Conservation (phyloP, 2,329 filamentous ascomycete genomes). For the Scedosporium boydii region DNA sequence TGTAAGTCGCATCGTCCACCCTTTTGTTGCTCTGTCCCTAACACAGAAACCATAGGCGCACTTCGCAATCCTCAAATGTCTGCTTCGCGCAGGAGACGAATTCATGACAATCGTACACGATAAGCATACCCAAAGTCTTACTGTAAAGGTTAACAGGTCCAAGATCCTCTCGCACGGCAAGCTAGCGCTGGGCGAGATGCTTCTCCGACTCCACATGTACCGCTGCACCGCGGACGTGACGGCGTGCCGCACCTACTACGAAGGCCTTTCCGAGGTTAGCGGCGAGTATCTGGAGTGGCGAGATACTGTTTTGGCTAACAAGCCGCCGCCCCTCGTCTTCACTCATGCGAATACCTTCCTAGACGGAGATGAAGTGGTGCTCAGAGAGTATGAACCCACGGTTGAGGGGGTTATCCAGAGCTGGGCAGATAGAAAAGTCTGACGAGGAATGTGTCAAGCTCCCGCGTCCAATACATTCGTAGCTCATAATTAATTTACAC, state of each 20-base stretch:
- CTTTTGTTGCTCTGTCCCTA: neutral
- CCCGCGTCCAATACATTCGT: neutral
- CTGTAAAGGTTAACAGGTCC: conserved; percentile 44
- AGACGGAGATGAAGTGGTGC: conserved; percentile 13
- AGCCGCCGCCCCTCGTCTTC: conserved; percentile 50
- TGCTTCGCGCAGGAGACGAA: conserved; percentile 42
- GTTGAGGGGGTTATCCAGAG: conserved; percentile 52
- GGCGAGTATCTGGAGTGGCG: conserved; percentile 41
- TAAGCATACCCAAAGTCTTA: conserved; percentile 33
- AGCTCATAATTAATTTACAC: neutral
- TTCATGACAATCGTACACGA: conserved; percentile 41
- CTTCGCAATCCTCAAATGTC: conserved; percentile 51
- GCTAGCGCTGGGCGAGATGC: conserved; percentile 46
- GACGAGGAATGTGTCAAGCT: neutral
- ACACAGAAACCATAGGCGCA: conserved; percentile 28
- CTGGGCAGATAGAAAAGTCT: conserved; percentile 31
- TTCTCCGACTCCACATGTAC: conserved; percentile 51
- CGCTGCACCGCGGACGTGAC: conserved; percentile 51
- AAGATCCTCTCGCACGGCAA: conserved; percentile 48
- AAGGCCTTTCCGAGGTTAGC: conserved; percentile 46
- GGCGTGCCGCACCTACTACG: conserved; percentile 44
- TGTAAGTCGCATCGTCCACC: conserved; percentile 13
- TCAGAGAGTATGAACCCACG: conserved; percentile 53
- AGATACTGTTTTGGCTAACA: conserved; percentile 44
- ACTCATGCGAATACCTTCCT: conserved; percentile 52